Evolutionary conservation across 495 filamentous ascomycete species (phyloP).

Genomic region (Podospora comata): DNA sequence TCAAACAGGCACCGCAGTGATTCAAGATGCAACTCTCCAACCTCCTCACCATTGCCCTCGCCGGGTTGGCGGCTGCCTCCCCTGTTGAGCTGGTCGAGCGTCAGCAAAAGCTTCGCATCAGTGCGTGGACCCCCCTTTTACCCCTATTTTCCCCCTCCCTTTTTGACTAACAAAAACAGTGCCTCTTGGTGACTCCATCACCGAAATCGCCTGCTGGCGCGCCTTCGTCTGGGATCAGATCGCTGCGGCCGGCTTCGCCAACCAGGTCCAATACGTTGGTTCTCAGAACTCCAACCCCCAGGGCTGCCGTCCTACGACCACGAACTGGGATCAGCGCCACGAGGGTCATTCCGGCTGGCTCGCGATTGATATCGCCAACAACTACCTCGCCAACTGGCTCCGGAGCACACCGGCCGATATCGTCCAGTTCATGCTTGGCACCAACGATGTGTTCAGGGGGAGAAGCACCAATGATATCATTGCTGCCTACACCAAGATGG

Average conservation of each 20-base stretch:
- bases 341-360: conserved; percentile 46
- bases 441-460: conserved; percentile 35
- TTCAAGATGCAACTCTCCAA: neutral
- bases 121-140: conserved; percentile 4
- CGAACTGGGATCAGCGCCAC: conserved; percentile 38
- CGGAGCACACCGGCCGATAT: conserved; percentile 38
- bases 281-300: conserved; percentile 39
- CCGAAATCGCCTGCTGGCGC: conserved; percentile 45
- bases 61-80: neutral
- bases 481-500: conserved; percentile 39
- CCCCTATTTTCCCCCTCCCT: neutral
- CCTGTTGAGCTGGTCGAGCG: neutral
- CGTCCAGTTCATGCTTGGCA: conserved; percentile 46
- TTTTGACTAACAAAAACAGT: conserved; percentile 24
- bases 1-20: neutral
- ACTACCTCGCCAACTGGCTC: conserved; percentile 40
- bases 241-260: conserved; percentile 26
- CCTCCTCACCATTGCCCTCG: neutral
- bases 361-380: conserved; percentile 46
- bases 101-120: conserved; percentile 12
- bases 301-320: conserved; percentile 29
- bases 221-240: conserved; percentile 39
- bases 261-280: conserved; percentile 41
- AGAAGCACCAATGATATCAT: conserved; percentile 35
- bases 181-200: conserved; percentile 43